phyloP scores from a whole-genome alignment of 176 grass and related monocot species.

The Eragrostis nindensis region DNA sequence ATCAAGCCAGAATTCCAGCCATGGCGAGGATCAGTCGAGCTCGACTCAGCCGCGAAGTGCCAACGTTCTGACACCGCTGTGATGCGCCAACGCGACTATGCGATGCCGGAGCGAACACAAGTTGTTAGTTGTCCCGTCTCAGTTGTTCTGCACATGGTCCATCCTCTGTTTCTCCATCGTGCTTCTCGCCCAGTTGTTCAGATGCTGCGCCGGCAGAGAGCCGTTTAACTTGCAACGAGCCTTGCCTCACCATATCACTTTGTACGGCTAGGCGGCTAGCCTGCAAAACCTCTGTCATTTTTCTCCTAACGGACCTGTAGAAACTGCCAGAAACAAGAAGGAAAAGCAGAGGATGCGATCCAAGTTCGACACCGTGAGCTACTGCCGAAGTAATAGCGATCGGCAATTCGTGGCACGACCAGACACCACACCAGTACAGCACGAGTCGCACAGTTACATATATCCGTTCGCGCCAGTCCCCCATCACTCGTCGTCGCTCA shows the following conservation, averaged over 20 bases:
- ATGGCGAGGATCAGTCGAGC: too few species aligned
- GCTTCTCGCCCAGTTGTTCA: neutral
- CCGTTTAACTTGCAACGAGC: neutral
- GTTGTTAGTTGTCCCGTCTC: neutral
- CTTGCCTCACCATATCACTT: neutral
- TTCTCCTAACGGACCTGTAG: neutral
- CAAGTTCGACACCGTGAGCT: too few species aligned
- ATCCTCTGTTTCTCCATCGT: neutral
- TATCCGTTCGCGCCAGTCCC: neutral
- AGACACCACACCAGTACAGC: too few species aligned
- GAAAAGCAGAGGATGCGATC: too few species aligned
- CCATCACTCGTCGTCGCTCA: neutral
- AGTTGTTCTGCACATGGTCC: neutral
- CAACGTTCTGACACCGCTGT: too few species aligned
- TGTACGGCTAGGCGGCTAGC: neutral
- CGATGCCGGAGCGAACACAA: too few species aligned
- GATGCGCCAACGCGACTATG: too few species aligned
- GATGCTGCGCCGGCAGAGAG: neutral
- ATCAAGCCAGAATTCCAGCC: too few species aligned
- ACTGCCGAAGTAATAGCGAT: too few species aligned
- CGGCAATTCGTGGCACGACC: too few species aligned
- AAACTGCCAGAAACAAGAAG: neutral
- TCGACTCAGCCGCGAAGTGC: too few species aligned
- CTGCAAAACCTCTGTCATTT: neutral
- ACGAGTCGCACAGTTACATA: neutral